Base-by-base conservation (phyloP, 1,139 yeast species). In the Protomyces lactucae-debilis region DNA sequence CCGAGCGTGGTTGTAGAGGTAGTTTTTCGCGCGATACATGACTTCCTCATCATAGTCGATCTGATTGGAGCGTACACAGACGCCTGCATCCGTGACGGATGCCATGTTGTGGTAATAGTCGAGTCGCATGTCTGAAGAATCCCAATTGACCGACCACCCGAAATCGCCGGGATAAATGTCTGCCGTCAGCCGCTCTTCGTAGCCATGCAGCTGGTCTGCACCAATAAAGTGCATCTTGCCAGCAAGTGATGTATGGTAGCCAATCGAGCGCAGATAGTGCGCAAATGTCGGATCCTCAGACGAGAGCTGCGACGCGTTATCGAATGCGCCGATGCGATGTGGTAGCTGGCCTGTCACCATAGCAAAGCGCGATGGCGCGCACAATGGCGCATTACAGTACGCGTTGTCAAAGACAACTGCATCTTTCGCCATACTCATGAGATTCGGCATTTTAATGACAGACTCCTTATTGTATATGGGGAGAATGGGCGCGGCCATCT, bases 81-180 rank as follows among this genome's bases (percentile, higher is more conserved):
- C 63, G n/a, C 63, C 63, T 14, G 63, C 63, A 36, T 59, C 63
- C 14, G 63, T 59, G 32, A 59, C 63, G 21, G 63, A 59, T n/a
- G 63, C 63, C 63, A 59, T 59, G 63, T 59, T 59, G 63, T 59
- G 63, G 35, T 59, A 59, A 23, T 59, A 59, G 21, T 59, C 63
- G 23, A 59, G 63, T 23, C 63, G 39, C 63, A 59, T 35, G 28
- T 59, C 63, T 3, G 43, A 52, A 9, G 43, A 39, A 43, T 59
- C 63, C 63, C 63, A 59, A 28, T 59, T 59, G 57, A 59, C 63
- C 8, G 52, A 39, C 63, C 63, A 59, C 8, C 63, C 63, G 46
- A 59, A 59, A 28, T 59, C 63, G 12, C 63, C 63, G 0, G 63
- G 63, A 46, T 59, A 59, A n/a, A 59, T 59, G 32, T 59, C 63